Evolutionary conservation across 2,329 filamentous ascomycete species (phyloP).

Genomic region (Curvularia eragrostidis): DNA sequence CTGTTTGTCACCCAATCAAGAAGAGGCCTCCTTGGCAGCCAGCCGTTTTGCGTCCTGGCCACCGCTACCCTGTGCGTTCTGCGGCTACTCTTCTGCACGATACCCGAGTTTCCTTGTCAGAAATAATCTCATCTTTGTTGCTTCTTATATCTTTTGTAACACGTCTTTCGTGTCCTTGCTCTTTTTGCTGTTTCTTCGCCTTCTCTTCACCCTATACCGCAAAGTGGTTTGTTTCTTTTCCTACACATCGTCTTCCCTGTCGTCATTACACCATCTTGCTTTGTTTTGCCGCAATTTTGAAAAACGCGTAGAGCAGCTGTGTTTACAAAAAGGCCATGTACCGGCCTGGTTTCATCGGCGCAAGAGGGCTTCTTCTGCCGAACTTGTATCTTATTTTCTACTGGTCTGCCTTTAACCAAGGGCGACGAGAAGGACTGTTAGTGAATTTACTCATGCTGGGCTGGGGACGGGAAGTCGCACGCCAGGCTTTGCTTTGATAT

Average conservation of each 20-base stretch:
- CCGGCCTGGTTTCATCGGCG: not conserved
- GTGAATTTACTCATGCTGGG: not conserved
- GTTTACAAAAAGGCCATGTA: not conserved
- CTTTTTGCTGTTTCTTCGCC: not conserved
- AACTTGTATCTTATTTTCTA: constrained; percentile 1
- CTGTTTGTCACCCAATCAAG: not conserved
- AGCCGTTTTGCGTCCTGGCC: constrained; percentile 1
- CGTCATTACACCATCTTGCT: not conserved
- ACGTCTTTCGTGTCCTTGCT: not conserved
- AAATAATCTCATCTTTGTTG: not conserved
- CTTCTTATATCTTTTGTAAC: not conserved
- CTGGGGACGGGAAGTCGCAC: not conserved
- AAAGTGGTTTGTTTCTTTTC: not conserved
- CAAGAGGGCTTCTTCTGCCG: not conserved
- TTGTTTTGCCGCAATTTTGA: not conserved
- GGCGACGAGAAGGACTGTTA: not conserved
- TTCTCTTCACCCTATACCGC: not conserved
- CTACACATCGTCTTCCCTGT: not conserved
- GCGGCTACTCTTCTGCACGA: constrained; percentile 13
- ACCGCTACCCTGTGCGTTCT: constrained; percentile 4
- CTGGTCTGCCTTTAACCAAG: not conserved
- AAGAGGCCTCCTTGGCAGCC: not conserved
- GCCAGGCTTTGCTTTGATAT: not conserved
- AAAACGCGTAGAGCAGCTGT: not conserved
- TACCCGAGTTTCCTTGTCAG: constrained; percentile 9